A percentile compares a stretch with the other conserved stretches of the same genome.
Conservation (phyloP, 805 yeast genomes). For the Zygotorulaspora florentina region DNA sequence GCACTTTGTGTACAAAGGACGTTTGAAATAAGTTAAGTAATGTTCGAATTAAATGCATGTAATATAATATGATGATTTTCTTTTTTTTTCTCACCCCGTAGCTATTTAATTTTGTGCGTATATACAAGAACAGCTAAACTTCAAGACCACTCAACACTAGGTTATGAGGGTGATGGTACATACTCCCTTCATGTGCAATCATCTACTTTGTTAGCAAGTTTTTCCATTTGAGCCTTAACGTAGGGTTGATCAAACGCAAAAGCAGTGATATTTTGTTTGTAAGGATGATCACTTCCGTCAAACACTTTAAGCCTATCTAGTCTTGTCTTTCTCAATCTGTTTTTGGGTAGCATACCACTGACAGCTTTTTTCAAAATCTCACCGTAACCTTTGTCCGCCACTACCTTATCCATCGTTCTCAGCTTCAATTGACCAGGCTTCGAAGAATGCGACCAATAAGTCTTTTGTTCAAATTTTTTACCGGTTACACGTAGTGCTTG, state of each 20-base stretch:
- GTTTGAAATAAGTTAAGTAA: background rate
- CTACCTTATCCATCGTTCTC: slow-evolving; percentile 73
- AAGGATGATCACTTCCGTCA: slow-evolving; percentile 88
- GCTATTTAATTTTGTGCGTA: background rate
- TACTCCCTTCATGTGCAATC: background rate
- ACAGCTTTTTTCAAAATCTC: slow-evolving; percentile 86
- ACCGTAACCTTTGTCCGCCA: slow-evolving; percentile 77
- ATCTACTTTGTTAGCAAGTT: background rate
- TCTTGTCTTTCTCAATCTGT: slow-evolving; percentile 72
- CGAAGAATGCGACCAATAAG: slow-evolving; percentile 84
- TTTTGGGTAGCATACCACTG: slow-evolving; percentile 93
- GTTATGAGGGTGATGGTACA: background rate
- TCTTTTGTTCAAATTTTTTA: slow-evolving; percentile 70
- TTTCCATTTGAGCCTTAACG: slow-evolving; percentile 29
- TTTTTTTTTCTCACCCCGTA: background rate
- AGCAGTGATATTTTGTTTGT: slow-evolving; percentile 74
- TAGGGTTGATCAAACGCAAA: slow-evolving; percentile 71
- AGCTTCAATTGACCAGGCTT: slow-evolving; percentile 87
- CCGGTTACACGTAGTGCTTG: slow-evolving; percentile 79
- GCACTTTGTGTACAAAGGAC: no score
- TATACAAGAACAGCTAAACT: slow-evolving; percentile 1
- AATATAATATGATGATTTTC: background rate
- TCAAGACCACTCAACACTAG: background rate
- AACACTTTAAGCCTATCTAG: slow-evolving; percentile 78
- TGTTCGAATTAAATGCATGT: background rate